phyloP scores from a whole-genome alignment of 495 filamentous ascomycete genomes.

The Aspergillus ostianus region DNA sequence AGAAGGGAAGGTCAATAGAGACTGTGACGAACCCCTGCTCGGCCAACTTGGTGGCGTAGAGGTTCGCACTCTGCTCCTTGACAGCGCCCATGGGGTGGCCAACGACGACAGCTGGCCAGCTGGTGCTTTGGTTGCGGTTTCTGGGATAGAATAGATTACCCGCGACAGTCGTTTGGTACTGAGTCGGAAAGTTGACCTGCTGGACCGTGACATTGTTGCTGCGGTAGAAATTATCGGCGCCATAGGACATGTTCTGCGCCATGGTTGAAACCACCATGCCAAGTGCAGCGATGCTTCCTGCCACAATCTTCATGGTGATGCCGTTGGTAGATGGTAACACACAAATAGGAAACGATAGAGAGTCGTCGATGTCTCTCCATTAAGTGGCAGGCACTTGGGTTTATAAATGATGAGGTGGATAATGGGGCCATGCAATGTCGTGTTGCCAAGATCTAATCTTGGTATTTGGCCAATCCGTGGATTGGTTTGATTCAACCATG shows the following conservation, averaged over 20 bases:
- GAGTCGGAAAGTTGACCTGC: conserved; percentile 22
- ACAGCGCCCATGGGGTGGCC: conserved; percentile 38
- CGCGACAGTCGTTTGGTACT: conserved; percentile 20
- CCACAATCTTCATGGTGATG: too few relatives aligned
- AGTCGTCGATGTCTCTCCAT: too few relatives aligned
- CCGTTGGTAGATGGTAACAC: too few relatives aligned
- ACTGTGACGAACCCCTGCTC: conserved; percentile 38
- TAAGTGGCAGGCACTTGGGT: too few relatives aligned
- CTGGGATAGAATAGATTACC: conserved; percentile 26
- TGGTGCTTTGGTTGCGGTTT: conserved; percentile 1
- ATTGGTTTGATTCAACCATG: too few relatives aligned
- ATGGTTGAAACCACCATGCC: background rate
- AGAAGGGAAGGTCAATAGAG: conserved; percentile 35
- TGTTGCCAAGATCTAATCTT: too few relatives aligned
- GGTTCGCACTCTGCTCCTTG: conserved; percentile 41
- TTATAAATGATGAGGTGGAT: too few relatives aligned
- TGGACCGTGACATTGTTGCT: conserved; percentile 22
- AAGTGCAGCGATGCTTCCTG: too few relatives aligned
- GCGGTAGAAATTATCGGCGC: conserved; percentile 31
- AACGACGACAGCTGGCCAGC: conserved; percentile 20
- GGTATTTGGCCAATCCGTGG: too few relatives aligned
- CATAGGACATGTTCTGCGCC: conserved; percentile 31
- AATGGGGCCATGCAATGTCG: too few relatives aligned
- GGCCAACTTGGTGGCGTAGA: conserved; percentile 35
- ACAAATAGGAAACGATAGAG: too few relatives aligned